Percentiles rank a stretch among this genome's conserved stretches.
phyloP scores from a whole-genome alignment of 1,284 basidiomycete genomes.

The Rhizoctonia solani region DNA sequence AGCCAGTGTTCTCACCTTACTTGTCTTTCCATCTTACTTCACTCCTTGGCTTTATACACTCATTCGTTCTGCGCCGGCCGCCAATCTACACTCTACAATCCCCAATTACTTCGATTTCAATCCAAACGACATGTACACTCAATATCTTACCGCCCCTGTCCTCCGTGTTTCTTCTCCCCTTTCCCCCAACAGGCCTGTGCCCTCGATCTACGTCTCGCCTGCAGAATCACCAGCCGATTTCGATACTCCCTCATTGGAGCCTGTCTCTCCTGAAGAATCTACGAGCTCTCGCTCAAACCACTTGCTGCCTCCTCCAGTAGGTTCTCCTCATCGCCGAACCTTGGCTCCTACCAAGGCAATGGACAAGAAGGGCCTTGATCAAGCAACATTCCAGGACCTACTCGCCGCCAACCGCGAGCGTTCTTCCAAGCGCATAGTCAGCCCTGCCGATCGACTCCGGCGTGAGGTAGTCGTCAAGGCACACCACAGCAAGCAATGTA shows the following conservation, averaged over 20 bases:
- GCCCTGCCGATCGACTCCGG: constrained; percentile 53
- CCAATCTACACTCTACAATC: no score
- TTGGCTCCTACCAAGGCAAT: constrained; percentile 4
- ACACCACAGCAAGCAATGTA: constrained; percentile 75
- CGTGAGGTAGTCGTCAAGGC: constrained; percentile 73
- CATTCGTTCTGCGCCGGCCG: constrained; percentile 29
- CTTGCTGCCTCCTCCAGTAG: constrained; percentile 36
- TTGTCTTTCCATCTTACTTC: background rate
- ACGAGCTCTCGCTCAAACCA: constrained; percentile 24
- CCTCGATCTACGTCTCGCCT: constrained; percentile 29
- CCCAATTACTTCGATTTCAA: background rate
- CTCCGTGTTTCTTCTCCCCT: constrained; percentile 29
- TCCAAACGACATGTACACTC: constrained; percentile 20
- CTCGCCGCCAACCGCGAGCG: constrained; percentile 61
- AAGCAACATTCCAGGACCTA: constrained; percentile 64
- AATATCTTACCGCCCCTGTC: constrained; percentile 11
- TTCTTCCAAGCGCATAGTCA: constrained; percentile 52
- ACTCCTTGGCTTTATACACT: constrained; percentile 18
- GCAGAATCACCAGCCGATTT: constrained; percentile 16
- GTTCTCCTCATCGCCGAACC: constrained; percentile 30
- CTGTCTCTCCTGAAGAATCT: constrained; percentile 6
- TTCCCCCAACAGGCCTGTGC: constrained; percentile 22
- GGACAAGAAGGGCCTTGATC: constrained; percentile 58
- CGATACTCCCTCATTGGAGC: background rate
- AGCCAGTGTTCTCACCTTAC: constrained; percentile 10